Conservation (phyloP, 164 flowering plant genomes). For the Umbellularia californica region DNA sequence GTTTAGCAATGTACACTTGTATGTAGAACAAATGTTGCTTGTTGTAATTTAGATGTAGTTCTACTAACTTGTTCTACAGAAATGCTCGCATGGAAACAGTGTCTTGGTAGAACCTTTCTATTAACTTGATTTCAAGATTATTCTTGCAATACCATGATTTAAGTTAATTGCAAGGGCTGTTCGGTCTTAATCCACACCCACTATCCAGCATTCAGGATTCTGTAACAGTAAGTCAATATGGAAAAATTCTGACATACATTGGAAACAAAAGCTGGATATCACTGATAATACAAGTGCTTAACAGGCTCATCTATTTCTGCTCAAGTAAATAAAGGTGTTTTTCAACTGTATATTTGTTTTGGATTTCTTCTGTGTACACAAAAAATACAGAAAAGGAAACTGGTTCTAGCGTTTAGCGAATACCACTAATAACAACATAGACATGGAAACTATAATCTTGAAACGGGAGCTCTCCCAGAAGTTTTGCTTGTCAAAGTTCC, state of each 20-base stretch:
- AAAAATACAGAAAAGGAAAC: background rate
- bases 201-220: background rate
- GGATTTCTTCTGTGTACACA: background rate
- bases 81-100: background rate
- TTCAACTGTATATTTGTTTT: background rate
- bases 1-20: background rate
- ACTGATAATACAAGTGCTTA: background rate
- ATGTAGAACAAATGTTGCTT: slow-evolving; percentile 2
- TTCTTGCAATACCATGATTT: too few relatives aligned
- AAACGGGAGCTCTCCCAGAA: slow-evolving; percentile 87
- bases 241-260: background rate
- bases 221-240: background rate
- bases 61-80: background rate
- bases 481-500: slow-evolving; percentile 44
- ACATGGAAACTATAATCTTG: slow-evolving; percentile 78
- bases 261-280: background rate
- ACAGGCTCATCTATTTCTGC: background rate
- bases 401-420: slow-evolving; percentile 64
- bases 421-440: slow-evolving; percentile 78
- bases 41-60: background rate
- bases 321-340: background rate
- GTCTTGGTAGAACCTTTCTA: background rate
- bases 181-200: background rate
- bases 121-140: background rate
- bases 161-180: too few relatives aligned